phyloP scores from a whole-genome alignment of 1,284 basidiomycete genomes.

The Rhizopogon hawkerae region DNA sequence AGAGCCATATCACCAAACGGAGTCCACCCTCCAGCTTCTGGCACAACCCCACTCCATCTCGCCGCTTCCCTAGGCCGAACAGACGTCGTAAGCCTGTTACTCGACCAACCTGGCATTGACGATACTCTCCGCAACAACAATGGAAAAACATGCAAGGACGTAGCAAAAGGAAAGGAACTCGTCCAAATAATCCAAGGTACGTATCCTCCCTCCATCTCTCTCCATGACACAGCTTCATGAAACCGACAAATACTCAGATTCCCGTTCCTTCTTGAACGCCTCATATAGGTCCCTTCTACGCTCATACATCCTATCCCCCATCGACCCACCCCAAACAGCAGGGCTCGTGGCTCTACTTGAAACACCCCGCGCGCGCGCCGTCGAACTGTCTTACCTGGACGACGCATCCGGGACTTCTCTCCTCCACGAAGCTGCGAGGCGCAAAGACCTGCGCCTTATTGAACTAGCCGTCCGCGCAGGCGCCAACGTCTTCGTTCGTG shows the following conservation, averaged over 20 bases:
- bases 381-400: conserved; percentile 68
- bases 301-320: conserved; percentile 59
- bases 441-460: conserved; percentile 76
- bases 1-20: conserved; percentile 73
- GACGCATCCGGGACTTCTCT: conserved; percentile 72
- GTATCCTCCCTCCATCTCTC: background rate
- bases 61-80: conserved; percentile 74
- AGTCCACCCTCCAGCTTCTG: conserved; percentile 58
- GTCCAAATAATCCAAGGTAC: conserved; percentile 67
- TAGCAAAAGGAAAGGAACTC: conserved; percentile 65
- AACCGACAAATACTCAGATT: conserved; percentile 45
- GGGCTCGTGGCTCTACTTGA: conserved; percentile 48
- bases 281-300: conserved; percentile 69
- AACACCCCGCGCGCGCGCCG: conserved; percentile 51
- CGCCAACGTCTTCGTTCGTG: conserved; percentile 85
- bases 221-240: background rate
- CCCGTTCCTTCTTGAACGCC: conserved; percentile 70
- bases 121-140: conserved; percentile 71
- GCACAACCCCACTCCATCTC: conserved; percentile 81
- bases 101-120: conserved; percentile 75
- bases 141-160: conserved; percentile 67
- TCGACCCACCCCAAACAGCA: conserved; percentile 36
- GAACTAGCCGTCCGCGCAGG: conserved; percentile 80
- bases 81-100: conserved; percentile 68
- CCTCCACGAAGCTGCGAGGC: conserved; percentile 80